Base-by-base conservation (phyloP, 129 eudicot species). In the Glebionis coronaria region DNA sequence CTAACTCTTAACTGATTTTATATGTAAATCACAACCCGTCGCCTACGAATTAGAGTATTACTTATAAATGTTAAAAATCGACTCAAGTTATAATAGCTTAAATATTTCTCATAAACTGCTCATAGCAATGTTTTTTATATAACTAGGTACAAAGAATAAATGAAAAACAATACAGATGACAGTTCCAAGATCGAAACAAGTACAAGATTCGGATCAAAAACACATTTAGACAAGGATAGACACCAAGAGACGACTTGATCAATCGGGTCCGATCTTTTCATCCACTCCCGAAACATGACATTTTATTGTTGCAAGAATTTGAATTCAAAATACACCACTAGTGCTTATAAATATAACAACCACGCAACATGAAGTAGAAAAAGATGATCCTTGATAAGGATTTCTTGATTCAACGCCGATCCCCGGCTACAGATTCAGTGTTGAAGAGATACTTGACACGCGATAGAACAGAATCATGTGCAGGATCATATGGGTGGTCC, bases 401-500 rank as follows among this genome's bases (percentile, higher is more conserved):
- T 73, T 63, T 44, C 31, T 23, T 60, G 47, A 40, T 60, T 40
- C 28, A 90, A 73, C 91, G 97, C 78, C 97, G 76, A 3, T 70
- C 91, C 10, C 84, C 78, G 7, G 97, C 87, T 18, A 87, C 96
- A 0, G 98, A 93, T 61, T 93, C 99, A 9, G 86, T 40, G 13
- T 80, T 73, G 85, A 93, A 93, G 68, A 93, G 99, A 82, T 84
- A 86, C 73, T 86, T 88, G 65, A 93, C 99, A 15, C 99, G 82
- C 20, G 99, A 93, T 57, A 93, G 90, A 53, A 93, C 95, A 12
- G 99, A 93, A 76, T 89, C 99, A 35, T 93, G 97, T 29, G 90
- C 80, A 7, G 99, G 97, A 78, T 93, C 99, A 68, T 93, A 93
- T 0, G 99, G 99, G 68, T 93, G 99, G 82, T 93, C 97, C 86